Evolutionary conservation across 1,139 yeast species (phyloP).

Genomic region (Pichia sp.): DNA sequence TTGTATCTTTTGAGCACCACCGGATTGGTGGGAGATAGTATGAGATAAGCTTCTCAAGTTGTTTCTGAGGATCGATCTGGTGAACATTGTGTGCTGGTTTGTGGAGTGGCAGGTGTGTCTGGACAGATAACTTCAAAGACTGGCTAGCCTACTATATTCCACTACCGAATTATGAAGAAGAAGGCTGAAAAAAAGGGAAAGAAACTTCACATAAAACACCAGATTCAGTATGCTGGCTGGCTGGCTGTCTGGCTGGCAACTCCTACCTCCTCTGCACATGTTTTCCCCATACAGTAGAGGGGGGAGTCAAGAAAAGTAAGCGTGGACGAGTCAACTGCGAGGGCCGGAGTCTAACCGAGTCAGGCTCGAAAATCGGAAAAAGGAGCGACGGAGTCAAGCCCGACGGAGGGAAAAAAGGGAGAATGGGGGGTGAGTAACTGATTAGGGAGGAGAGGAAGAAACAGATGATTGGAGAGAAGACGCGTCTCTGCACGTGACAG

Average conservation of each 20-base stretch:
- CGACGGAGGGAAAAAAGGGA: neutral
- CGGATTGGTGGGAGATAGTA: neutral
- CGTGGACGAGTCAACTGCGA: neutral
- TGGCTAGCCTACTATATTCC: no score
- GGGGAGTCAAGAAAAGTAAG: neutral
- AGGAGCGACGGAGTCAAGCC: neutral
- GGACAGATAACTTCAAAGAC: no score
- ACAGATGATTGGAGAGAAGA: no score
- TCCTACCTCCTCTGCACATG: neutral
- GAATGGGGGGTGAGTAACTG: neutral
- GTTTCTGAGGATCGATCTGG: constrained; percentile 12
- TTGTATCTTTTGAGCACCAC: constrained; percentile 1
- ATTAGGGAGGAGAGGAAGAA: no score
- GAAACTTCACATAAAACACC: neutral
- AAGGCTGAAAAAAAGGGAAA: neutral
- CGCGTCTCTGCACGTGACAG: neutral
- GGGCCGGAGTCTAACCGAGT: neutral
- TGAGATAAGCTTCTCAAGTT: neutral
- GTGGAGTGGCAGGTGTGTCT: no score
- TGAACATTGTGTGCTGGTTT: constrained; percentile 6
- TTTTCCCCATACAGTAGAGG: neutral
- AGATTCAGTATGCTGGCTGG: neutral
- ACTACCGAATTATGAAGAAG: no score
- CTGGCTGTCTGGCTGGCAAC: neutral
- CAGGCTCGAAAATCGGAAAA: neutral